Evolutionary conservation across 768 basidiomycete genomes (phyloP).

Genomic region (Lactifluus pinguis): DNA sequence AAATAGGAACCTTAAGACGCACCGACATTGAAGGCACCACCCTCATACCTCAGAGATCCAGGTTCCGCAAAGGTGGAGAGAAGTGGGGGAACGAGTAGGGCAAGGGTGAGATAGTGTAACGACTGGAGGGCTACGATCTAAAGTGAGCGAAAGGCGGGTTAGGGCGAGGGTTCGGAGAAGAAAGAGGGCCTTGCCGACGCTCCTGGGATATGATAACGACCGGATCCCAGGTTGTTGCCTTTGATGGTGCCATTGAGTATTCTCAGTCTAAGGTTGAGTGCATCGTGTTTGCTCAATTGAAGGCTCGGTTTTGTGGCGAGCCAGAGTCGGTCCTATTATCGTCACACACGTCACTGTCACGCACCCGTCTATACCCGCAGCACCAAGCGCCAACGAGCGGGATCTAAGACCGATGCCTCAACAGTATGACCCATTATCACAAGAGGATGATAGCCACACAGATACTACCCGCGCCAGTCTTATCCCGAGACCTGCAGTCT

Average conservation of each 20-base stretch:
- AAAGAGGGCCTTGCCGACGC: constrained; percentile 15
- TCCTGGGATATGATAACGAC: constrained; percentile 81
- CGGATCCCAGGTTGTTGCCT: constrained; percentile 76
- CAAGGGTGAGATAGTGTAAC: constrained; percentile 86
- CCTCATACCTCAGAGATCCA: constrained; percentile 61
- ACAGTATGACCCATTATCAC: constrained; percentile 17
- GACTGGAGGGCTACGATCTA: constrained; percentile 93
- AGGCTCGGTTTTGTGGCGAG: too few species aligned
- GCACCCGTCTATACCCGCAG: too few species aligned
- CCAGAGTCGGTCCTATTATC: too few species aligned
- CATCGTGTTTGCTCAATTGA: background rate
- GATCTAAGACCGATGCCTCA: constrained; percentile 1
- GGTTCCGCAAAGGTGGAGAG: constrained; percentile 68
- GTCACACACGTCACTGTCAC: background rate
- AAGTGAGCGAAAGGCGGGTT: background rate
- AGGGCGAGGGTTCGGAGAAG: constrained; percentile 11
- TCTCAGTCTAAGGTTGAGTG: background rate
- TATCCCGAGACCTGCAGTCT: constrained; percentile 26
- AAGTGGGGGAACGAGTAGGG: constrained; percentile 71
- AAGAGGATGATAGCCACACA: constrained; percentile 14
- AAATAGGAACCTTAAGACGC: constrained; percentile 22
- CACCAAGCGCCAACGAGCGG: too few species aligned
- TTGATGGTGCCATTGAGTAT: constrained; percentile 29
- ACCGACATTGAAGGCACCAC: constrained; percentile 75
- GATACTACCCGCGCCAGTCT: background rate